Base-by-base conservation (phyloP, 345 rosid genomes). In the Hypericum perforatum region DNA sequence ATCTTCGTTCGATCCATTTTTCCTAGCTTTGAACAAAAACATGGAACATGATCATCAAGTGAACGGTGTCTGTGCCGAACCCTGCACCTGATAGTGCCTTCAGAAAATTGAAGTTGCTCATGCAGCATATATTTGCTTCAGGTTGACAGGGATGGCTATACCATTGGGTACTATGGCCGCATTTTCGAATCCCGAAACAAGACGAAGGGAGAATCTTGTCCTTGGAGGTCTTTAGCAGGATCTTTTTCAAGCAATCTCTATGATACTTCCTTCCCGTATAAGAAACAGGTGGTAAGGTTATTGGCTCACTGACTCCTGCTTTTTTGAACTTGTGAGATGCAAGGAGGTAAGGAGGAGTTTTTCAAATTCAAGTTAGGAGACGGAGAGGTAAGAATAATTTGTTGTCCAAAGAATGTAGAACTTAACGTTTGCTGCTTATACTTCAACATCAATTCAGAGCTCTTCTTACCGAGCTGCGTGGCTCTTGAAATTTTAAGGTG, bases 71-170 rank as follows among this genome's bases (percentile, higher is more conserved):
- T 22, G 32, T 4, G 1, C 32, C 32, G 32, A 22, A 22, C 32
- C n/a, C 32, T 22, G 32, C 32, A 22, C 32, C 32, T 22, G 32
- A 22, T 22, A 22, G 4, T 22, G 4, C 32, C 4, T 4, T 22
- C 32, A 4, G 32, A 22, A 22, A 1, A 22, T 42, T 60, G 36
- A 47, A 29, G 47, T 54, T 44, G 56, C 36, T 46, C 9, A 10
- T 59, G 59, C 56, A 42, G 53, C 44, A 43, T 37, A 11, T 52
- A 49, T 58, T 41, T 29, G 13, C 55, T 58, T 64, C 56, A 90
- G 98, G 84, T 90, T 77, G 96, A 90, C 66, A 84, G 98, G 98
- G 98, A 84, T 48, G 98, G 96, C 36, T 90, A 82, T 76, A 84
- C 98, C 51, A 90, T 90, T 57, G 98, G 98, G 46, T 90, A 90